Percentiles rank a stretch among this genome's conserved stretches.
These are phyloP conservation scores for Cornus florida DNA, from an alignment of 148 eudicot species.

Conservation along the genomic window DNA sequence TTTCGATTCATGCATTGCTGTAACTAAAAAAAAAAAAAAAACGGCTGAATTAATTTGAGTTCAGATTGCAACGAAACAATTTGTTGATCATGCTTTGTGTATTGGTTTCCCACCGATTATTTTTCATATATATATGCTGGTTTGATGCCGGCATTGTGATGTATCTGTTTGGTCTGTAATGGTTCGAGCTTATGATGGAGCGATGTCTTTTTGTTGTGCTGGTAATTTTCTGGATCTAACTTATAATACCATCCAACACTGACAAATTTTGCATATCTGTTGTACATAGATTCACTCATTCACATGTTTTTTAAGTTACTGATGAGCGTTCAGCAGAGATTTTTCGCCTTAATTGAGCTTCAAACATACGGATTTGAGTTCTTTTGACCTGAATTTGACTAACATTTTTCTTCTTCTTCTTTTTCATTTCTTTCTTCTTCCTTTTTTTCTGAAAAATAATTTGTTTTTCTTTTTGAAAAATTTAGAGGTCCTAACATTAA, in stretches of 20 bases:
- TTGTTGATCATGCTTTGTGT: no score
- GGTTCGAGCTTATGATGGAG: not conserved
- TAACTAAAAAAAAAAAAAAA: no score
- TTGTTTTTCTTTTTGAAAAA: not conserved
- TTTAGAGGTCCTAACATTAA: not conserved
- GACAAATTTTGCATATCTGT: not conserved
- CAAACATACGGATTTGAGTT: not conserved
- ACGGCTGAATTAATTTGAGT: no score
- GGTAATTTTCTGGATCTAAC: constrained; percentile 14
- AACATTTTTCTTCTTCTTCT: no score
- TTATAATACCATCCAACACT: not conserved
- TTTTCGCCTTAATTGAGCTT: not conserved
- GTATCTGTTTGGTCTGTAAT: constrained; percentile 5
- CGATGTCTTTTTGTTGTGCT: not conserved
- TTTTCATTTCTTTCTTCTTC: no score
- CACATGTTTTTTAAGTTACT: not conserved
- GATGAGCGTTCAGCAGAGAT: not conserved
- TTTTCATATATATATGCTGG: not conserved
- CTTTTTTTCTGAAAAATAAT: no score
- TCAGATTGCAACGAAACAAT: no score
- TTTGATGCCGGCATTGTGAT: constrained; percentile 3
- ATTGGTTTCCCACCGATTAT: no score
- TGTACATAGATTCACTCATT: not conserved
- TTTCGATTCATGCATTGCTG: no score
- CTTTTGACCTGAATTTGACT: not conserved